phyloP scores from a whole-genome alignment of 768 basidiomycete genomes.

The Termitomyces sp. region DNA sequence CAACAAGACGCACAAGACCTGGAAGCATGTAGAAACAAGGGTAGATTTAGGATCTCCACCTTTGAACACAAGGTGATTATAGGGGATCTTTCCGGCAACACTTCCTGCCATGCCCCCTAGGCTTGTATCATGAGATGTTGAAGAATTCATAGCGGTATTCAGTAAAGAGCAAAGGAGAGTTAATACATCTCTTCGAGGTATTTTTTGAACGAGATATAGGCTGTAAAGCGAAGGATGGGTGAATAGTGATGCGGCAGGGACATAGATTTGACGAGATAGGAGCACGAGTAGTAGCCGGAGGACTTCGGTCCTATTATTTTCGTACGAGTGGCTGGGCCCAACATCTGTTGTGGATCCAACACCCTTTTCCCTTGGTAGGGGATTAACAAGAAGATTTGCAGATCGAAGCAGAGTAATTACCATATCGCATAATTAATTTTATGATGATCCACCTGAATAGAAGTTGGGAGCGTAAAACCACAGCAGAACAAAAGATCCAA shows the following conservation, averaged over 20 bases:
- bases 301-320: conserved; percentile 84
- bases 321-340: conserved; percentile 56
- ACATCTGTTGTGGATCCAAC: conserved; percentile 83
- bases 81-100: conserved; percentile 76
- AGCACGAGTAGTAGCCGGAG: conserved; percentile 84
- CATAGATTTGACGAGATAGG: conserved; percentile 87
- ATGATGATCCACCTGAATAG: conserved; percentile 71
- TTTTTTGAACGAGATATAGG: conserved; percentile 70
- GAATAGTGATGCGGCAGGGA: conserved; percentile 63
- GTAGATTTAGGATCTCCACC: conserved; percentile 75
- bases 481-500: conserved; percentile 91
- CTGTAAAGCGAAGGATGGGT: conserved; percentile 73
- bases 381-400: neutral
- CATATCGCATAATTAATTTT: conserved; percentile 88
- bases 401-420: conserved; percentile 34
- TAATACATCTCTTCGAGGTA: conserved; percentile 77
- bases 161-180: conserved; percentile 90
- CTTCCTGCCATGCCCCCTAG: conserved; percentile 70
- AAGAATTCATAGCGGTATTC: conserved; percentile 81
- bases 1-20: conserved; percentile 69
- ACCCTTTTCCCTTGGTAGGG: conserved; percentile 77
- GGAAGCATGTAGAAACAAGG: conserved; percentile 71
- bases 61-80: conserved; percentile 87
- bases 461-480: conserved; percentile 84
- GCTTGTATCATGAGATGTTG: conserved; percentile 41